Conservation (phyloP, 2,329 filamentous ascomycete genomes). For the Fusarium sp. region DNA sequence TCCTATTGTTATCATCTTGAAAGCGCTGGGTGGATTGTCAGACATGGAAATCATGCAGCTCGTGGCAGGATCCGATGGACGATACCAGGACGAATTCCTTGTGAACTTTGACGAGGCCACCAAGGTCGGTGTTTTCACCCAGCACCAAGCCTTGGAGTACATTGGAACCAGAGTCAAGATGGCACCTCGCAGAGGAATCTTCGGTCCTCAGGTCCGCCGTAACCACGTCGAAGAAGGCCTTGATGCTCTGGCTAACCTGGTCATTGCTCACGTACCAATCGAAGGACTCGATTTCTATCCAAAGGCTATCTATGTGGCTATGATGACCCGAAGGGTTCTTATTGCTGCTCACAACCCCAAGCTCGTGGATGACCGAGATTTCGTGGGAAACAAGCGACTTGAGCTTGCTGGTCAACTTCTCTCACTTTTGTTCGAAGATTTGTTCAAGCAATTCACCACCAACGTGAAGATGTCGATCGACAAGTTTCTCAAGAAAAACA, state of each 20-base stretch:
- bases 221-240: constrained; percentile 92
- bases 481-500: constrained; percentile 94
- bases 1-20: constrained; percentile 93
- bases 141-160: constrained; percentile 95
- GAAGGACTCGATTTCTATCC: constrained; percentile 92
- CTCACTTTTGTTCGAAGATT: constrained; percentile 93
- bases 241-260: constrained; percentile 90
- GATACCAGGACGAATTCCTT: constrained; percentile 94
- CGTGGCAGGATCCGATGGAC: constrained; percentile 85
- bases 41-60: constrained; percentile 95
- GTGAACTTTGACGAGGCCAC: constrained; percentile 95
- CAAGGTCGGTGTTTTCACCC: constrained; percentile 86
- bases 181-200: constrained; percentile 73
- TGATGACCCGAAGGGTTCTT: constrained; percentile 96
- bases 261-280: constrained; percentile 95
- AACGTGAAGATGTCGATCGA: constrained; percentile 94
- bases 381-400: constrained; percentile 96
- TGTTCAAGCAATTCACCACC: constrained; percentile 94
- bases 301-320: constrained; percentile 95
- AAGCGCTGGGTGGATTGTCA: constrained; percentile 91
- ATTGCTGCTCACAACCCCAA: constrained; percentile 93
- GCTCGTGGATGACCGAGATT: constrained; percentile 95
- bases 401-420: constrained; percentile 95
- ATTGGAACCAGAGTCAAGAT: constrained; percentile 90
- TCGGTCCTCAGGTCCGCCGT: constrained; percentile 69